Conservation (phyloP, 345 rosid species). For the Eutrema yunnanense region DNA sequence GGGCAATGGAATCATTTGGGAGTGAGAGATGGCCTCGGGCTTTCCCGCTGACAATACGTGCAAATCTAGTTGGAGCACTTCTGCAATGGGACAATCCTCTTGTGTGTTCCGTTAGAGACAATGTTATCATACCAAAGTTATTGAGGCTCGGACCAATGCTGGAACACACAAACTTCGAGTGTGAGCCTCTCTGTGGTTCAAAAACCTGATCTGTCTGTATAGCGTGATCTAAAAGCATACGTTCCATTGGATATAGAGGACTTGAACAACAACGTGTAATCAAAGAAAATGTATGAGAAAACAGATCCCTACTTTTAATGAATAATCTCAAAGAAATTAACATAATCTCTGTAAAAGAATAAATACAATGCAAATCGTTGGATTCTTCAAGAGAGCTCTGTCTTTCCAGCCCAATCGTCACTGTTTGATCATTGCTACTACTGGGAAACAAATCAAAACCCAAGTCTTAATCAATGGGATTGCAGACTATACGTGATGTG, state of each 20-base stretch:
- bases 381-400: background rate
- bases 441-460: conserved; percentile 4
- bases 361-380: background rate
- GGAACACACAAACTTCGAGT: conserved; percentile 80
- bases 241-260: background rate
- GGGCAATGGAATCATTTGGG: conserved; percentile 58
- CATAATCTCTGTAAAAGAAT: background rate
- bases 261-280: background rate
- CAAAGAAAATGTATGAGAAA: background rate
- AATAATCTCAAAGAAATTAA: background rate
- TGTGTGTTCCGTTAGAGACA: conserved; percentile 61
- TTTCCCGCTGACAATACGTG: conserved; percentile 67
- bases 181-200: conserved; percentile 45
- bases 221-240: background rate
- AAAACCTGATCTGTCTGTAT: conserved; percentile 2
- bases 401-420: background rate
- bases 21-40: conserved; percentile 70
- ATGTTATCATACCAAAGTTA: conserved; percentile 58
- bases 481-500: too few species aligned
- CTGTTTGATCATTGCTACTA: conserved; percentile 4
- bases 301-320: background rate
- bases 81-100: conserved; percentile 85
- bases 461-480: background rate
- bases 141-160: conserved; percentile 63
- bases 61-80: conserved; percentile 70